Conservation (phyloP, 1,284 basidiomycete species). For the Cutaneotrichosporon mucoides region DNA sequence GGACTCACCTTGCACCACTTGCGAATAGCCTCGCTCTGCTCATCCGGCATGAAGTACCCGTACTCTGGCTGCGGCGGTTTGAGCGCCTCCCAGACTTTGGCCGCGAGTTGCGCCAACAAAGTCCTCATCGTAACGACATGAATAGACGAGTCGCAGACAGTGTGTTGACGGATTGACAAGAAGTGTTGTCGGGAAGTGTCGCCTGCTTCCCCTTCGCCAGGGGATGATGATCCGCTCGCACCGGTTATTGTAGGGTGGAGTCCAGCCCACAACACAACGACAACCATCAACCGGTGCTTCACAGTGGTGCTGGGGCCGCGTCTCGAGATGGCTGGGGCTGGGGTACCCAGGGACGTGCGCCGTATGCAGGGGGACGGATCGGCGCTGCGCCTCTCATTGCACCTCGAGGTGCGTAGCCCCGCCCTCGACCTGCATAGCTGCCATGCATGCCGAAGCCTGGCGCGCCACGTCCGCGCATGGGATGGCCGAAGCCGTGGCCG, state of each 20-base stretch:
- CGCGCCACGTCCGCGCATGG: neutral
- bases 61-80: neutral
- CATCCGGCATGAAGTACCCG: neutral
- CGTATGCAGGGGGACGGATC: neutral
- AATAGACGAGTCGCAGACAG: neutral
- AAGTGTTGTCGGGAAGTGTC: neutral
- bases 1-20: neutral
- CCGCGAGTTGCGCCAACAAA: neutral
- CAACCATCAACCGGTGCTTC: neutral
- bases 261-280: neutral
- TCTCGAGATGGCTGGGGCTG: neutral
- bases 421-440: neutral
- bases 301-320: neutral
- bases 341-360: neutral
- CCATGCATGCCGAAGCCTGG: neutral
- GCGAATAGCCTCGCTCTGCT: conserved; percentile 2
- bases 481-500: neutral
- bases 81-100: conserved; percentile 1
- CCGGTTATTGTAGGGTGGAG: neutral
- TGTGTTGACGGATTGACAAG: neutral
- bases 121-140: neutral
- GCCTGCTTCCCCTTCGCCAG: too few relatives aligned
- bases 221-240: neutral
- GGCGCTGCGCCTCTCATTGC: neutral
- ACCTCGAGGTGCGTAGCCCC: neutral